A percentile compares a stretch with the other conserved stretches of the same genome.
Evolutionary conservation across 805 yeast genomes (phyloP).

Genomic region (Yarrowia sp.): DNA sequence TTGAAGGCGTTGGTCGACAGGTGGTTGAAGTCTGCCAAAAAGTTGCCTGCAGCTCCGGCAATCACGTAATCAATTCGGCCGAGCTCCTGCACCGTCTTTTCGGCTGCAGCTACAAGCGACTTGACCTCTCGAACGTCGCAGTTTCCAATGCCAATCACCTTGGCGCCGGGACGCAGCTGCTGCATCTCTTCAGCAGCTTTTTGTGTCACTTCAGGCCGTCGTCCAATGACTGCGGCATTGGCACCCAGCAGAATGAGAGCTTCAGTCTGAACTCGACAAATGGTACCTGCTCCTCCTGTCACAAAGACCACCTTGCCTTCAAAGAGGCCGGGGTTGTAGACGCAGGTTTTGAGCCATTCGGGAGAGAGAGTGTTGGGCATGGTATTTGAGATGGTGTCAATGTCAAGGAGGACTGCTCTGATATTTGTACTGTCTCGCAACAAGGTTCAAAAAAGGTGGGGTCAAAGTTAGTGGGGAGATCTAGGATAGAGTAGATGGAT

Average conservation of each 20-base stretch:
- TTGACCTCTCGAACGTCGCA: slow-evolving; percentile 75
- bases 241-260: slow-evolving; percentile 83
- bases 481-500: too few relatives aligned
- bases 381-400: neutral
- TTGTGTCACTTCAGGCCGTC: slow-evolving; percentile 64
- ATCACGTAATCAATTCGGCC: slow-evolving; percentile 84
- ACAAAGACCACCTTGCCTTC: slow-evolving; percentile 82
- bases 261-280: slow-evolving; percentile 84
- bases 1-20: slow-evolving; percentile 83
- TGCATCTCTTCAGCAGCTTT: slow-evolving; percentile 64
- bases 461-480: neutral
- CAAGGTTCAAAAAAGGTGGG: slow-evolving; percentile 15
- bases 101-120: slow-evolving; percentile 59
- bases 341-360: slow-evolving; percentile 32
- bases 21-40: slow-evolving; percentile 72
- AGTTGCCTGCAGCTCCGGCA: slow-evolving; percentile 97
- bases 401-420: neutral
- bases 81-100: slow-evolving; percentile 57
- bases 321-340: slow-evolving; percentile 59
- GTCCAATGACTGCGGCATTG: slow-evolving; percentile 78
- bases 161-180: slow-evolving; percentile 55
- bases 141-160: slow-evolving; percentile 66
- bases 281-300: slow-evolving; percentile 95
- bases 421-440: neutral
- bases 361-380: slow-evolving; percentile 20